These are phyloP conservation scores for Amaranthus palmeri DNA, from an alignment of 148 eudicot genomes.

Conservation along the genomic window DNA sequence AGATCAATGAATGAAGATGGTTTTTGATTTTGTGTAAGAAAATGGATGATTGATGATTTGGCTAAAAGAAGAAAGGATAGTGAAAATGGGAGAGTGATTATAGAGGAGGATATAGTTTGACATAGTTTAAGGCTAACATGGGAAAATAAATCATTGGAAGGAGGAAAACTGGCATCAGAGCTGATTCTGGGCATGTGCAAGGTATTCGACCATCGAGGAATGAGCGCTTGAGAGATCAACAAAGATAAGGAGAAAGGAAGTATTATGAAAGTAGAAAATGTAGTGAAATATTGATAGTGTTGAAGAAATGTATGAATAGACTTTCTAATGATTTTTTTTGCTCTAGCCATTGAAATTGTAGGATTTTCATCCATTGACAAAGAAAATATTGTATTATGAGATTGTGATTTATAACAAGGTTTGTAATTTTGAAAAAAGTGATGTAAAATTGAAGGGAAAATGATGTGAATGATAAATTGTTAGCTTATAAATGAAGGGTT, in stretches of 20 bases:
- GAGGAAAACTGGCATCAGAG: constrained; percentile 48
- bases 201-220: constrained; percentile 33
- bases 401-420: constrained; percentile 5
- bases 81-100: constrained; percentile 49
- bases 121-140: constrained; percentile 58
- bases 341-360: constrained; percentile 30
- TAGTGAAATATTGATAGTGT: constrained; percentile 54
- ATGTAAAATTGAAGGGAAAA: constrained; percentile 23
- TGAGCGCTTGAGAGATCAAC: constrained; percentile 49
- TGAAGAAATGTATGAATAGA: constrained; percentile 53
- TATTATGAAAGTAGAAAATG: constrained; percentile 38
- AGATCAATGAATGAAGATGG: constrained; percentile 19
- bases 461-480: constrained; percentile 4
- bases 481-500: constrained; percentile 12
- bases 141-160: constrained; percentile 34
- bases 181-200: constrained; percentile 31
- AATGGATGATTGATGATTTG: constrained; percentile 51
- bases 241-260: constrained; percentile 60
- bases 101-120: constrained; percentile 48
- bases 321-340: constrained; percentile 46
- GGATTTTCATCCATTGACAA: constrained; percentile 24
- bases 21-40: constrained; percentile 13
- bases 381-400: neutral
- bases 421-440: constrained; percentile 4
- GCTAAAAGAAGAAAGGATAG: constrained; percentile 69